phyloP scores from a whole-genome alignment of 257 asterid genomes.

The Nicotiana attenuata region DNA sequence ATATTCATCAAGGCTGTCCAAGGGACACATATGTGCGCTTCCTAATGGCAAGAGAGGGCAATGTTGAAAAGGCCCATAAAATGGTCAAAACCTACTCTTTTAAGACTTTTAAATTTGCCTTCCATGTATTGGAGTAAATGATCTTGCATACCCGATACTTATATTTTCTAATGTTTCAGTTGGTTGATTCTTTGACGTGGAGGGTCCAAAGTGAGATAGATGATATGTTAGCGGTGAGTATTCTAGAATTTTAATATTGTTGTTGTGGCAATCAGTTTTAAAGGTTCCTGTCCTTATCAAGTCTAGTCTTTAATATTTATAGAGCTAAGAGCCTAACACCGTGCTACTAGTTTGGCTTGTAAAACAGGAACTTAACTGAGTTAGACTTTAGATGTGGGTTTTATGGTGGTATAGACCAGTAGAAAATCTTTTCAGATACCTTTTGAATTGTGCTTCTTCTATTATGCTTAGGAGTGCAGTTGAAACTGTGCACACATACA shows the following conservation, averaged over 20 bases:
- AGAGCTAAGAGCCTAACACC: neutral
- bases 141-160: neutral
- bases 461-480: neutral
- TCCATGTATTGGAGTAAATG: neutral
- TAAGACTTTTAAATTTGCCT: neutral
- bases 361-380: neutral
- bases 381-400: neutral
- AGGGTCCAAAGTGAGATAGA: conserved; percentile 65
- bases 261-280: neutral
- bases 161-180: conserved; percentile 38
- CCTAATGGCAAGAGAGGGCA: conserved; percentile 67
- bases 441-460: neutral
- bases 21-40: conserved; percentile 52
- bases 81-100: conserved; percentile 40
- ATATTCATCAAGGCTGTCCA: conserved; percentile 64
- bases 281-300: neutral
- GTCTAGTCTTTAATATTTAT: neutral
- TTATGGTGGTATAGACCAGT: neutral
- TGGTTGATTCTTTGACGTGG: conserved; percentile 59
- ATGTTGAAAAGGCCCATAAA: conserved; percentile 54
- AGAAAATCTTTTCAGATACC: neutral
- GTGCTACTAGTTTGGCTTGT: neutral
- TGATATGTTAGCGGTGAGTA: conserved; percentile 58
- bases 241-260: neutral
- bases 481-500: neutral